phyloP scores from a whole-genome alignment of 106 monocot species.

The Dendrobium nobile region DNA sequence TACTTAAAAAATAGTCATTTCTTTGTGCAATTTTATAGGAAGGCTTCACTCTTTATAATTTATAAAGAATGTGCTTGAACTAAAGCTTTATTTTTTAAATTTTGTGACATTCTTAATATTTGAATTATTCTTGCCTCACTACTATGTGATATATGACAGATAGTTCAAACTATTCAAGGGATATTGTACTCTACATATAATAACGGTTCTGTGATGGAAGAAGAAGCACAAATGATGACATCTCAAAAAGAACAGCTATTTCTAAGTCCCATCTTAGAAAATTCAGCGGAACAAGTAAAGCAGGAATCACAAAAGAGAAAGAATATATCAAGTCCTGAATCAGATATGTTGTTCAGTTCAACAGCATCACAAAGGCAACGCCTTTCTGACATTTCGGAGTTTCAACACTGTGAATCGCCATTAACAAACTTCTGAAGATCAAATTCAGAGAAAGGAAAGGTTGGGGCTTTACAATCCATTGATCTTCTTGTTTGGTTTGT shows the following conservation, averaged over 20 bases:
- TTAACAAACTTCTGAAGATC: constrained; percentile 32
- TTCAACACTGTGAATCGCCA: constrained; percentile 41
- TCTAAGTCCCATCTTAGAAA: constrained; percentile 50
- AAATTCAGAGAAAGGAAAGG: background rate
- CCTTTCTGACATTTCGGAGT: constrained; percentile 66
- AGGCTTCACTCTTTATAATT: too few relatives aligned
- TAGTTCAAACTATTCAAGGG: constrained; percentile 56
- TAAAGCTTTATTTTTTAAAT: background rate
- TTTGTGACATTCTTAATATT: background rate
- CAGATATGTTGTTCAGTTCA: constrained; percentile 43
- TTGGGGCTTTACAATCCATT: background rate
- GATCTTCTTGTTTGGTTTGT: background rate
- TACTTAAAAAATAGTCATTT: too few relatives aligned
- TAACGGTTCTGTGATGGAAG: constrained; percentile 31
- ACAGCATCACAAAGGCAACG: constrained; percentile 60
- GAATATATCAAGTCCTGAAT: constrained; percentile 53
- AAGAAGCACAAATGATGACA: constrained; percentile 67
- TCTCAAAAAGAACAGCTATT: constrained; percentile 26
- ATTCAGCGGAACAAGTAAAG: constrained; percentile 35
- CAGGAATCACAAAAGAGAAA: constrained; percentile 70
- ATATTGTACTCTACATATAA: constrained; percentile 65
- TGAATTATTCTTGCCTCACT: background rate
- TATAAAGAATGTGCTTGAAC: too few relatives aligned
- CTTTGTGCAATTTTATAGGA: background rate
- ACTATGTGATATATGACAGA: constrained; percentile 19